Conservation (phyloP, 2,329 filamentous ascomycete species). For the Venturia carpophila region DNA sequence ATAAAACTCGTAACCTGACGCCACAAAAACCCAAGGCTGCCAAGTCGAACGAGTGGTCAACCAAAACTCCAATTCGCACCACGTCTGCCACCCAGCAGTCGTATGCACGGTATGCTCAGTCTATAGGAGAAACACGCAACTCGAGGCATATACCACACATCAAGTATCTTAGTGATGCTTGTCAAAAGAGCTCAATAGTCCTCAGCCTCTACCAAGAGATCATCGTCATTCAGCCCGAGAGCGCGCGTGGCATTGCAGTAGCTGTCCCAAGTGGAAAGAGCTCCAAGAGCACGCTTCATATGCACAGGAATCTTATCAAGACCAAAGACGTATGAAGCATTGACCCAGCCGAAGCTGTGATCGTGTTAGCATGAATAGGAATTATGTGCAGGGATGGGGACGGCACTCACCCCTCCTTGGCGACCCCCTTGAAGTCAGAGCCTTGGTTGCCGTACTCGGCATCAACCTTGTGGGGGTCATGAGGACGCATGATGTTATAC, state of each 20-base stretch:
- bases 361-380: conserved; percentile 24
- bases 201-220: not conserved
- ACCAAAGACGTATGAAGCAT: conserved; percentile 93
- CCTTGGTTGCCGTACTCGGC: conserved; percentile 98
- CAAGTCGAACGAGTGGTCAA: not conserved
- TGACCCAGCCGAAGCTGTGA: conserved; percentile 91
- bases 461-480: conserved; percentile 88
- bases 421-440: conserved; percentile 87
- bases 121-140: not conserved
- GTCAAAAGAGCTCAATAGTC: not conserved
- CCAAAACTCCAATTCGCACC: not conserved
- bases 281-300: conserved; percentile 80
- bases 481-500: conserved; percentile 86
- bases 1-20: not conserved
- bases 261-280: conserved; percentile 77
- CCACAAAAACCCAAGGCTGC: not conserved
- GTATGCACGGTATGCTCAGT: not conserved
- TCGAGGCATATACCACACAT: not conserved
- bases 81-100: not conserved
- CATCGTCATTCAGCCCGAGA: conserved; percentile 10
- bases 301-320: conserved; percentile 81
- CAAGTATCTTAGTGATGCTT: not conserved
- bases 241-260: conserved; percentile 57
- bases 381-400: not conserved
- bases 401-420: conserved; percentile 75